These are phyloP conservation scores for Pseudogymnoascus sp. DNA, from an alignment of 2,329 filamentous ascomycete species.

Conservation along the genomic window DNA sequence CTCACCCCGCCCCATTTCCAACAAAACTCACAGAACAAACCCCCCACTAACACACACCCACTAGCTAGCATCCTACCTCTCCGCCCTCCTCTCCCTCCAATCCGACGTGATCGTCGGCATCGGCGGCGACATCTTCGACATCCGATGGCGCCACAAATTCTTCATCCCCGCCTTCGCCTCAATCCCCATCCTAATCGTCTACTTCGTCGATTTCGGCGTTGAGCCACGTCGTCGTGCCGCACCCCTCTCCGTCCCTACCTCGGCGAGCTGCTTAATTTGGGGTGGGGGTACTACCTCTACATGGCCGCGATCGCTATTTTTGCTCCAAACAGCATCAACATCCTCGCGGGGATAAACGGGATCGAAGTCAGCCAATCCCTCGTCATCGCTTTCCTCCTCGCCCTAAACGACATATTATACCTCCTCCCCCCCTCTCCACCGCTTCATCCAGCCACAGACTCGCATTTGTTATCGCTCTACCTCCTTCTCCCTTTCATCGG, in stretches of 20 bases:
- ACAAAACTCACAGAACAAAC: background rate
- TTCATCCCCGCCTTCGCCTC: slow-evolving; percentile 92
- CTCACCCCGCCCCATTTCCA: background rate
- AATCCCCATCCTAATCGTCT: slow-evolving; percentile 89
- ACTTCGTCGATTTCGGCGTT: slow-evolving; percentile 99
- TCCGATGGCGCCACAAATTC: slow-evolving; percentile 97
- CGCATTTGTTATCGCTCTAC: slow-evolving; percentile 92
- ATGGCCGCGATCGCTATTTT: slow-evolving; percentile 97
- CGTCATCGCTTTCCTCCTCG: slow-evolving; percentile 77
- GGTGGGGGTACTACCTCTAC: slow-evolving; percentile 83
- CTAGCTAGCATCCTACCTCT: slow-evolving; percentile 88
- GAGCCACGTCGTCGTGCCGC: slow-evolving; percentile 87
- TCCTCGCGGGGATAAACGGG: slow-evolving; percentile 97
- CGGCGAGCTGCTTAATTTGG: slow-evolving; percentile 72
- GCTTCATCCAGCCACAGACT: slow-evolving; percentile 81
- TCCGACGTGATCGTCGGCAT: slow-evolving; percentile 86
- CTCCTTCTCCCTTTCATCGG: slow-evolving; percentile 90
- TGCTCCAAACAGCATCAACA: slow-evolving; percentile 98
- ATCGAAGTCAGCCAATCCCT: slow-evolving; percentile 94
- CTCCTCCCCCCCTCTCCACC: slow-evolving; percentile 68
- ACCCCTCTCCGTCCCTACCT: slow-evolving; percentile 77
- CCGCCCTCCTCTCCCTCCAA: slow-evolving; percentile 87
- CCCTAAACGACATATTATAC: slow-evolving; percentile 83
- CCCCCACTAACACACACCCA: slow-evolving; percentile 11
- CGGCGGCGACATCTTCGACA: slow-evolving; percentile 94